phyloP scores from a whole-genome alignment of 2,329 filamentous ascomycete genomes.

The Didymosphaeria variabile region DNA sequence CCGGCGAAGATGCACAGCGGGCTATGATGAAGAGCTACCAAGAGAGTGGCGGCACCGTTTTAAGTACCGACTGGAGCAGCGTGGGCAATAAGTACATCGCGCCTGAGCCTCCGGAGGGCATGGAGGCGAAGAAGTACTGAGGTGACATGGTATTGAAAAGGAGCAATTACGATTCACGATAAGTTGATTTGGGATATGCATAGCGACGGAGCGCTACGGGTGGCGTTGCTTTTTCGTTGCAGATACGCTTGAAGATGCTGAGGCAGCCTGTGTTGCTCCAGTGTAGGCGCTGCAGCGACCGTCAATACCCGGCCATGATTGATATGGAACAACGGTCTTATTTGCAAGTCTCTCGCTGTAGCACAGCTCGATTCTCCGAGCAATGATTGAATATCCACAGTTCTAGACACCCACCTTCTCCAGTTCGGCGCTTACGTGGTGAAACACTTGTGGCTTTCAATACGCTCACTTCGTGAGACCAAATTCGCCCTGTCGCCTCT shows the following conservation, averaged over 20 bases:
- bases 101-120: constrained; percentile 77
- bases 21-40: constrained; percentile 98
- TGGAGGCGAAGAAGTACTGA: constrained; percentile 75
- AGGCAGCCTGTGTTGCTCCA: neutral
- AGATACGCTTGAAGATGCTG: neutral
- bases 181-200: neutral
- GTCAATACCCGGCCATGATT: neutral
- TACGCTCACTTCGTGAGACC: neutral
- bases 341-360: too few species aligned
- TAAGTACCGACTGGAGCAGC: constrained; percentile 92
- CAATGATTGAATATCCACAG: neutral
- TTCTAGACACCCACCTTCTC: neutral
- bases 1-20: constrained; percentile 80
- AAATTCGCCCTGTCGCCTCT: neutral
- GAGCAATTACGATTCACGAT: neutral
- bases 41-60: constrained; percentile 90
- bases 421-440: neutral
- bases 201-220: constrained; percentile 8
- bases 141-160: neutral
- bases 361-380: neutral
- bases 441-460: neutral
- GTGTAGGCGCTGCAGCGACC: neutral
- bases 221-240: neutral
- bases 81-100: constrained; percentile 77
- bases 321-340: neutral